Evolutionary conservation across 345 rosid species (phyloP).

Genomic region (Erysimum cheiranthoides): DNA sequence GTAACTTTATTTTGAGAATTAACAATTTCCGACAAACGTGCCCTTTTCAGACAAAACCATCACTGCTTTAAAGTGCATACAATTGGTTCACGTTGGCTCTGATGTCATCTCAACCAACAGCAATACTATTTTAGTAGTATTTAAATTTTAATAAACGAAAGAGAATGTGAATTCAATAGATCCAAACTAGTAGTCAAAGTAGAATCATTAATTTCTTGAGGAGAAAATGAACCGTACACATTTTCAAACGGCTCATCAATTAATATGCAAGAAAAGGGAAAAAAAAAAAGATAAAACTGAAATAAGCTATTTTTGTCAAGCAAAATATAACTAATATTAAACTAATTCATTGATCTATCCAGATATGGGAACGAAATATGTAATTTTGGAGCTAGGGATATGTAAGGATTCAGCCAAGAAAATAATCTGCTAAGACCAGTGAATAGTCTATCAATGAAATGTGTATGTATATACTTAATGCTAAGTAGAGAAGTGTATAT

Average conservation of each 20-base stretch:
- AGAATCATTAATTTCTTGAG: constrained; percentile 19
- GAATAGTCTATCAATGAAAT: constrained; percentile 1
- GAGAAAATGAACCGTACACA: constrained; percentile 5
- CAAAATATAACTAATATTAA: neutral
- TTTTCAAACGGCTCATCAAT: constrained; percentile 19
- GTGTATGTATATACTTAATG: neutral
- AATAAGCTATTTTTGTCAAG: neutral
- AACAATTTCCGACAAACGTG: constrained; percentile 45
- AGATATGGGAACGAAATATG: neutral
- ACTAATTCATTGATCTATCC: neutral
- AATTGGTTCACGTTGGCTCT: constrained; percentile 37
- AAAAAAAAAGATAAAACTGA: constrained; percentile 9
- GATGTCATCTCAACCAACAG: constrained; percentile 42
- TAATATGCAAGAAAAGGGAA: constrained; percentile 25
- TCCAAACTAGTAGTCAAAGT: constrained; percentile 45
- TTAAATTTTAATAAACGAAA: constrained; percentile 14
- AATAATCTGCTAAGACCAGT: constrained; percentile 11
- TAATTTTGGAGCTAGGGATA: neutral
- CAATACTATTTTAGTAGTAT: constrained; percentile 31
- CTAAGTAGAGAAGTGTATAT: constrained; percentile 15
- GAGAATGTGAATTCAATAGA: constrained; percentile 32
- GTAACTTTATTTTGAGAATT: constrained; percentile 18
- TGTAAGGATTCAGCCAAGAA: neutral
- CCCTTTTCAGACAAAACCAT: constrained; percentile 48
- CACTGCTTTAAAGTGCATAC: constrained; percentile 40